Evolutionary conservation across 257 asterid genomes (phyloP), one percentile per base, ranked within the genome.

Genomic region (Cordia subcordata): DNA sequence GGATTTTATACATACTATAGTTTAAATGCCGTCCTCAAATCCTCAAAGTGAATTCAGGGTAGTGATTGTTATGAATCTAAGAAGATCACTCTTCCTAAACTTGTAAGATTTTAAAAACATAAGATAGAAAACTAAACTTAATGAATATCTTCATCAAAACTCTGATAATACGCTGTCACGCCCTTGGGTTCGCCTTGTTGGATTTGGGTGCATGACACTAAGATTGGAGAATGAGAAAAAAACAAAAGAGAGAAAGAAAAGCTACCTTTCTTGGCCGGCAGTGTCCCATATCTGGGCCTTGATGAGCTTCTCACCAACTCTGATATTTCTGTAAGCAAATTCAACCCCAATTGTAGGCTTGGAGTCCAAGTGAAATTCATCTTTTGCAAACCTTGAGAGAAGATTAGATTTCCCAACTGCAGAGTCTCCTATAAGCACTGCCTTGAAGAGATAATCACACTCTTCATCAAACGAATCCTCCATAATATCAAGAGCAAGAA

Each of bases 261-360:
- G 11, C 0, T 37, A 87, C 96, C 96, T 86, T 70, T 88, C 96
- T 80, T 88, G 96, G 55, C 96, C 96, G 13, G 96, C 96, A 5
- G 96, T 88, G 40, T 88, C 96, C 96, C 96, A 88, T 67, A 88
- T 81, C 75, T 88, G 96, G 60, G 96, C 95, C 73, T 88, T 88
- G 87, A 88, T 62, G 61, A 80, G 77, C 75, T 88, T 88, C 68
- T 80, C 94, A 9, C 81, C 94, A 1, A 88, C 80, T 58, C 75
- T 70, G 13, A 88, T 72, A 77, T 75, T 83, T 75, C 85, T 75
- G 49, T 85, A 84, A 53, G 96, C 94, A 58, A 88, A 88, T 53
- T 88, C 95, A 56, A 88, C 96, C 0, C 96, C 96, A 8, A 88
- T 88, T 4, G 96, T 88, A 0, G 96, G 96, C 64, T 86, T 88